Evolutionary conservation across 2,329 filamentous ascomycete genomes (phyloP).

Genomic region (Apiospora aurea): DNA sequence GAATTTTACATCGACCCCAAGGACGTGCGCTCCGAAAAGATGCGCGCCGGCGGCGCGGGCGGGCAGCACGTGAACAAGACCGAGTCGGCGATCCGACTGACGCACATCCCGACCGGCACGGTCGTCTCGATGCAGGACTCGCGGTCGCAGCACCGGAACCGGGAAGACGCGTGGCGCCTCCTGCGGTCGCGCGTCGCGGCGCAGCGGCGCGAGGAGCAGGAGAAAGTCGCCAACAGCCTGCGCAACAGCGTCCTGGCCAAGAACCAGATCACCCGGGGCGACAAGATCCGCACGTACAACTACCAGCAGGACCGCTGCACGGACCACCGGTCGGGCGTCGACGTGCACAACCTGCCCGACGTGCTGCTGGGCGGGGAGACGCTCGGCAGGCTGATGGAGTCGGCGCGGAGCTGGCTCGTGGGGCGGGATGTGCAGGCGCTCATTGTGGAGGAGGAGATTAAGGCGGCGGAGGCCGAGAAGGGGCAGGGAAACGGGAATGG

Average conservation of each 20-base stretch:
- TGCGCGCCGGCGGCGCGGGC: conserved; percentile 90
- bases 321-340: conserved; percentile 83
- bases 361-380: conserved; percentile 78
- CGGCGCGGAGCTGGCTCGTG: conserved; percentile 77
- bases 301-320: conserved; percentile 79
- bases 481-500: background rate
- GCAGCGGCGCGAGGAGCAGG: conserved; percentile 78
- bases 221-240: conserved; percentile 78
- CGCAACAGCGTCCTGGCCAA: conserved; percentile 80
- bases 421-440: conserved; percentile 77
- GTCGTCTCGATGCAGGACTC: conserved; percentile 93
- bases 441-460: conserved; percentile 67
- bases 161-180: conserved; percentile 85
- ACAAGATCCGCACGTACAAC: conserved; percentile 96
- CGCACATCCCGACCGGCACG: conserved; percentile 85
- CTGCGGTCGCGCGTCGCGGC: conserved; percentile 84
- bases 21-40: conserved; percentile 85
- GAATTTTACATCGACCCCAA: conserved; percentile 89
- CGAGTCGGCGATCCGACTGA: conserved; percentile 92
- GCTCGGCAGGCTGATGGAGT: conserved; percentile 78
- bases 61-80: conserved; percentile 99
- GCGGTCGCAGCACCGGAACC: conserved; percentile 88
- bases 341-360: conserved; percentile 80
- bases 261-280: conserved; percentile 84
- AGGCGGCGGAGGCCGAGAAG: conserved; percentile 35